phyloP scores from a whole-genome alignment of 208 protist genomes.

The Wallacemonas sp. region DNA sequence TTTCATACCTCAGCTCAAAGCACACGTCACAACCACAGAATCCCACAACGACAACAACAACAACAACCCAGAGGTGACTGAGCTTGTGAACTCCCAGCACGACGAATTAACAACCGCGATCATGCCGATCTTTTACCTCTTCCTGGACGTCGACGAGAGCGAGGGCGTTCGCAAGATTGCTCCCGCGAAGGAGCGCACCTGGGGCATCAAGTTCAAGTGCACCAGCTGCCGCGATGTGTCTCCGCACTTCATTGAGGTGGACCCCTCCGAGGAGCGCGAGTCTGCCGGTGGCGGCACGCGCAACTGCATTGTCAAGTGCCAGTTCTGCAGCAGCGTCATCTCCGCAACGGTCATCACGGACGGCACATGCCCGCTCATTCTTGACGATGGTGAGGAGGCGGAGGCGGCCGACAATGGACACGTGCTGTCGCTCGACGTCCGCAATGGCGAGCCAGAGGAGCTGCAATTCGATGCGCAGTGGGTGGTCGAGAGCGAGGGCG shows the following conservation, averaged over 20 bases:
- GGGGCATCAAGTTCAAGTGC: constrained; percentile 65
- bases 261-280: constrained; percentile 40
- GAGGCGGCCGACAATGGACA: constrained; percentile 23
- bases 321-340: constrained; percentile 53
- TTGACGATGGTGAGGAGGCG: constrained; percentile 8
- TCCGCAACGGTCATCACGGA: constrained; percentile 38
- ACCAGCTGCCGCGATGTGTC: constrained; percentile 53
- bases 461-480: constrained; percentile 69
- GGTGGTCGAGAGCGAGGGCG: constrained; percentile 36
- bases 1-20: constrained; percentile 16
- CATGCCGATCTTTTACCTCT: constrained; percentile 34
- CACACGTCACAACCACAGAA: background rate
- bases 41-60: too few relatives aligned
- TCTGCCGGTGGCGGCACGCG: constrained; percentile 55
- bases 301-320: constrained; percentile 58
- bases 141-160: constrained; percentile 52
- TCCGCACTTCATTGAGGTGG: constrained; percentile 52
- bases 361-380: constrained; percentile 14
- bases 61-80: too few relatives aligned
- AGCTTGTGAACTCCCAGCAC: too few relatives aligned
- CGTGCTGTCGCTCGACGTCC: constrained; percentile 59
- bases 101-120: too few relatives aligned
- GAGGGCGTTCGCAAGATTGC: constrained; percentile 48
- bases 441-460: constrained; percentile 61
- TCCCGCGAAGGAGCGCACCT: constrained; percentile 33